phyloP scores from a whole-genome alignment of 768 basidiomycete genomes.

The Trametes coccinea region DNA sequence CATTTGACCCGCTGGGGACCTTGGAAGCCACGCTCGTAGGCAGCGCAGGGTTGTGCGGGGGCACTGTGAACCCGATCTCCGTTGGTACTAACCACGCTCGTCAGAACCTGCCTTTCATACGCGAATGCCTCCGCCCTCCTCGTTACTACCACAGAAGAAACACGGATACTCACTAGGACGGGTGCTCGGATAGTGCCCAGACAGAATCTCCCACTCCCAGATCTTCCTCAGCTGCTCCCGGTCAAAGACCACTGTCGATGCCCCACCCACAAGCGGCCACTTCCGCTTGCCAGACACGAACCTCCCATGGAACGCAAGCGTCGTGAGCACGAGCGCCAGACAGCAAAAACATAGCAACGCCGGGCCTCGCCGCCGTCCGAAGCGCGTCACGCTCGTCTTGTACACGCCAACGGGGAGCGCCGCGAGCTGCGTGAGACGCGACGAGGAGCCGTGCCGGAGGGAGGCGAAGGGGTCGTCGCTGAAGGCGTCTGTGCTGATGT shows the following conservation, averaged over 20 bases:
- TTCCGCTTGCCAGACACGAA: conserved; percentile 59
- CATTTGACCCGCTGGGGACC: conserved; percentile 49
- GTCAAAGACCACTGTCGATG: conserved; percentile 70
- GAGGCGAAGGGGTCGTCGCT: conserved; percentile 33
- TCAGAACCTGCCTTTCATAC: conserved; percentile 10
- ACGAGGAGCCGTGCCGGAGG: conserved; percentile 37
- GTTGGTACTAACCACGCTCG: conserved; percentile 58
- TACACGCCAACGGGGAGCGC: conserved; percentile 63
- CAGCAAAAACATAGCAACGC: conserved; percentile 51
- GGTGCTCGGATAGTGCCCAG: conserved; percentile 91
- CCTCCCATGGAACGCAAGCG: conserved; percentile 59
- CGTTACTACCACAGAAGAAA: conserved; percentile 62
- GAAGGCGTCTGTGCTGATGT: conserved; percentile 51
- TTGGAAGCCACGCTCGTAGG: conserved; percentile 49
- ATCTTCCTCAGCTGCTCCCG: conserved; percentile 63
- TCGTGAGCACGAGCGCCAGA: conserved; percentile 47
- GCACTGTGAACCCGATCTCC: conserved; percentile 55
- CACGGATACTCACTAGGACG: conserved; percentile 94
- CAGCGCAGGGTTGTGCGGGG: conserved; percentile 72
- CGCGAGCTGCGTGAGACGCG: conserved; percentile 51
- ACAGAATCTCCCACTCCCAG: conserved; percentile 90
- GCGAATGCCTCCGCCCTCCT: not conserved
- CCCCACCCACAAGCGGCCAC: conserved; percentile 54
- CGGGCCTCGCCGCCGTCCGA: conserved; percentile 60
- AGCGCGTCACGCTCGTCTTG: conserved; percentile 53